Percentiles rank a stretch among this genome's conserved stretches.
These are phyloP conservation scores for Arthrobotrys musiformis DNA, from an alignment of 2,329 filamentous ascomycete genomes.

Conservation along the genomic window DNA sequence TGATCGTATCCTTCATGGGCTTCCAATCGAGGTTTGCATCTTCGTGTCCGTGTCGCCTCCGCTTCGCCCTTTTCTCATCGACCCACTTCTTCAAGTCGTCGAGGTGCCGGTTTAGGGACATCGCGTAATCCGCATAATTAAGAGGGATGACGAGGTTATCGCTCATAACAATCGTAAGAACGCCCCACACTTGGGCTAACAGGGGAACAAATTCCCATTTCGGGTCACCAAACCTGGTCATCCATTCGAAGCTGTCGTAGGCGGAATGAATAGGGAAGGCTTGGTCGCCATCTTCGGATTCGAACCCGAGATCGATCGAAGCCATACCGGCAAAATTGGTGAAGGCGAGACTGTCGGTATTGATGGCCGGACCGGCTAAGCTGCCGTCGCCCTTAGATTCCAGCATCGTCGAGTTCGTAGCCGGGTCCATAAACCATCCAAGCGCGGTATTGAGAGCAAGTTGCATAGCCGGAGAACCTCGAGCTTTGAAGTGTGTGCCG, in stretches of 20 bases:
- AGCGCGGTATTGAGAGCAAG: conserved; percentile 78
- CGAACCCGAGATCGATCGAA: conserved; percentile 84
- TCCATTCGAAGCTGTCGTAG: conserved; percentile 90
- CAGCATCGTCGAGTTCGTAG: conserved; percentile 76
- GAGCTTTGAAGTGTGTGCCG: conserved; percentile 78
- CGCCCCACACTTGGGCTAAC: conserved; percentile 75
- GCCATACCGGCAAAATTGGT: conserved; percentile 89
- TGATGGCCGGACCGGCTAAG: conserved; percentile 68
- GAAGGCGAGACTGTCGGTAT: conserved; percentile 74
- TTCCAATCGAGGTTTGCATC: conserved; percentile 67
- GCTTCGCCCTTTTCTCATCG: conserved; percentile 66
- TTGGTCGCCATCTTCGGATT: conserved; percentile 65
- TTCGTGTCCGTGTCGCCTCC: conserved; percentile 52
- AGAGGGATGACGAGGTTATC: conserved; percentile 73
- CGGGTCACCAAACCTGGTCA: conserved; percentile 81
- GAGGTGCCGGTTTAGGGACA: conserved; percentile 74
- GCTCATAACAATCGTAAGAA: conserved; percentile 72
- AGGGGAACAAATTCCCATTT: conserved; percentile 81
- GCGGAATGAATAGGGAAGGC: conserved; percentile 80
- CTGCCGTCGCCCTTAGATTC: conserved; percentile 76
- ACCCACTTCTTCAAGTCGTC: conserved; percentile 75
- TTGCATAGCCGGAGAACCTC: conserved; percentile 82
- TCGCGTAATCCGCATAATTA: conserved; percentile 69
- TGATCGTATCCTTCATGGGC: conserved; percentile 72
- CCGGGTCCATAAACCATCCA: conserved; percentile 77